Evolutionary conservation across 2,329 filamentous ascomycete species (phyloP), one percentile per base, ranked within the genome.

Genomic region (Cadophora malorum): DNA sequence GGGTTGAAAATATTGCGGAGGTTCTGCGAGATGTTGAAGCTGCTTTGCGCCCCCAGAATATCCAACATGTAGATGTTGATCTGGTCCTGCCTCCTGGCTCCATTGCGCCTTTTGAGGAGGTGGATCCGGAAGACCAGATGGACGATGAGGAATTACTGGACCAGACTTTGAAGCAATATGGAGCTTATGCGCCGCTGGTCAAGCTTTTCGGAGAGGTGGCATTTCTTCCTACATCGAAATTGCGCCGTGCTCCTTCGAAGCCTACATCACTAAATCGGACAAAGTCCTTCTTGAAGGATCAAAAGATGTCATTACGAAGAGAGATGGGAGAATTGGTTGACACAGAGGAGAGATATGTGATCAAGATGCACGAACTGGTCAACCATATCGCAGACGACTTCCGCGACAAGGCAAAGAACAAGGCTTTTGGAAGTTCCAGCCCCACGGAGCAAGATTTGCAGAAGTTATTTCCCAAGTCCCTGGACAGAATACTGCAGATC

Each of bases 281-380:
- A 74, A 91, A 90, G 74, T 87, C 90, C 0, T 96, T 97, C 75
- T 86, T 90, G 45, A 90, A 89, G 73, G 89, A 91, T 66, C 93
- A 97, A 76, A 96, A 97, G 76, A 86, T 94, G 73, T 91, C 91
- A 63, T 82, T 97, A 72, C 89, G 94, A 50, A 91, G 94, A 79
- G 95, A 97, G 79, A 90, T 99, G 84, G 90, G 88, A 68, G 96
- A 99, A 79, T 82, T 98, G 68, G 88, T 97, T 41, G 92, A 97
- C 75, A 99, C 96, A 0, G 96, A 99, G 79, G 93, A 96, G 77
- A 90, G 93, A 78, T 99, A 98, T 79, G 93, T 99, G 52, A 85
- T 87, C 74, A 97, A 98, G 79, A 81, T 99, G 66, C 88, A 92
- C 70, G 92, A 96, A 72, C 81, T 99, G 69, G 91, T 97, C 52